Evolutionary conservation across 2,329 filamentous ascomycete species (phyloP).

Genomic region (Neonectria faginata): DNA sequence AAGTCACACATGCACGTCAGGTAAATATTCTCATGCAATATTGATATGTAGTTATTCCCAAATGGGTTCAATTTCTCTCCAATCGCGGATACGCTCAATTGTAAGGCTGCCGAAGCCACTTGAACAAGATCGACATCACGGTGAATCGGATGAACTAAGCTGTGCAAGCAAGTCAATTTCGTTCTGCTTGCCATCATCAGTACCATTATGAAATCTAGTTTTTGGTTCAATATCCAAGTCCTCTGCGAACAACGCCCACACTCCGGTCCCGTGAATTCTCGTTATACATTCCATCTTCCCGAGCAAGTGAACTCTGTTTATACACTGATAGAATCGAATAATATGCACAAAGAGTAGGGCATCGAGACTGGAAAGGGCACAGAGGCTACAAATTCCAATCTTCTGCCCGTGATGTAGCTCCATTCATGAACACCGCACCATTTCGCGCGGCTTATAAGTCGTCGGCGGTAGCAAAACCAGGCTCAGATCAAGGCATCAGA

Average conservation of each 20-base stretch:
- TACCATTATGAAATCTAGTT: slow-evolving; percentile 31
- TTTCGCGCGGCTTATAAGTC: slow-evolving; percentile 14
- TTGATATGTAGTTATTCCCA: no score
- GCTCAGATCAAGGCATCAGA: slow-evolving; percentile 46
- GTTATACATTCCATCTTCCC: slow-evolving; percentile 28
- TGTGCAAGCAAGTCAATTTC: not conserved
- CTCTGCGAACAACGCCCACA: slow-evolving; percentile 18
- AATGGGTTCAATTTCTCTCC: no score
- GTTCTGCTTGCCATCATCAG: slow-evolving; percentile 21
- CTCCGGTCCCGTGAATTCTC: slow-evolving; percentile 22
- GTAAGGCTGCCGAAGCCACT: not conserved
- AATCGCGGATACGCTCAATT: not conserved
- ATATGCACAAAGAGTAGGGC: slow-evolving; percentile 38
- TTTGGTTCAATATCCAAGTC: slow-evolving; percentile 25
- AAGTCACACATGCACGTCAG: no score
- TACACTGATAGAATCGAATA: slow-evolving; percentile 40
- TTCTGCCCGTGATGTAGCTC: slow-evolving; percentile 31
- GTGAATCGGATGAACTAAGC: not conserved
- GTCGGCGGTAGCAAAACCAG: slow-evolving; percentile 31
- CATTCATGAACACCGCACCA: slow-evolving; percentile 11
- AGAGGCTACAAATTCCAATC: slow-evolving; percentile 32
- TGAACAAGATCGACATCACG: not conserved
- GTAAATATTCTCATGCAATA: no score
- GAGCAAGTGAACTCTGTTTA: slow-evolving; percentile 28
- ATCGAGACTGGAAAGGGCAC: slow-evolving; percentile 36